Evolutionary conservation across 2,329 filamentous ascomycete species (phyloP).

Genomic region (Phoma sp.): DNA sequence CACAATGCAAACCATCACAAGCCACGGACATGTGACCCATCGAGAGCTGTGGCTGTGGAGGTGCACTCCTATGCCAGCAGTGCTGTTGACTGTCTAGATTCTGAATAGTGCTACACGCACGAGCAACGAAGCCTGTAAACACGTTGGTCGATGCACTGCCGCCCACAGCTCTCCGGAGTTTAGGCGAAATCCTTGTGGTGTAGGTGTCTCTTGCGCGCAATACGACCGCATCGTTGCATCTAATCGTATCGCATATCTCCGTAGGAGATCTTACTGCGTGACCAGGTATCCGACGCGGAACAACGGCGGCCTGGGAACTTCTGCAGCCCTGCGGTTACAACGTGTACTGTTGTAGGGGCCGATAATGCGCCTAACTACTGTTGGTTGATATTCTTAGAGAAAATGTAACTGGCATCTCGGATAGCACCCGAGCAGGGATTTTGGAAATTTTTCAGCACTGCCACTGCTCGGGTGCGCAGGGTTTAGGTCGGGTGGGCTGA

Average conservation of each 20-base stretch:
- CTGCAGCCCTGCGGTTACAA: background rate
- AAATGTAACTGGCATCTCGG: constrained; percentile 23
- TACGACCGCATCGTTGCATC: constrained; percentile 15
- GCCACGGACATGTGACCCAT: constrained; percentile 29
- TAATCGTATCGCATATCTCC: constrained; percentile 14
- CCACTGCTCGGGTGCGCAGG: constrained; percentile 11
- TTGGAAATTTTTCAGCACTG: constrained; percentile 22
- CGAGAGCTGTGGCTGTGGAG: constrained; percentile 36
- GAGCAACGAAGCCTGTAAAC: constrained; percentile 1
- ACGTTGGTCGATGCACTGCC: constrained; percentile 5
- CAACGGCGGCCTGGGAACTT: background rate
- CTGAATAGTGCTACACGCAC: background rate
- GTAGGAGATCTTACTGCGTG: constrained; percentile 4
- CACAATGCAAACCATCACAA: constrained; percentile 13
- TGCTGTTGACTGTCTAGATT: constrained; percentile 1
- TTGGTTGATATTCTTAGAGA: constrained; percentile 31
- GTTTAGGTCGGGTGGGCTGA: constrained; percentile 9
- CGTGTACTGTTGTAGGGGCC: too few species aligned
- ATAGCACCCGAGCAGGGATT: constrained; percentile 30
- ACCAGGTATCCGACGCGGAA: background rate
- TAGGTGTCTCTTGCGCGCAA: constrained; percentile 3
- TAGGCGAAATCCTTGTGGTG: constrained; percentile 11
- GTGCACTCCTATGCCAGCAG: constrained; percentile 5
- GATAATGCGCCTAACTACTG: constrained; percentile 1
- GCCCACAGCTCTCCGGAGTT: constrained; percentile 2